These are phyloP conservation scores for Rhizopogon roseolus DNA, from an alignment of 768 basidiomycete genomes.

Conservation along the genomic window DNA sequence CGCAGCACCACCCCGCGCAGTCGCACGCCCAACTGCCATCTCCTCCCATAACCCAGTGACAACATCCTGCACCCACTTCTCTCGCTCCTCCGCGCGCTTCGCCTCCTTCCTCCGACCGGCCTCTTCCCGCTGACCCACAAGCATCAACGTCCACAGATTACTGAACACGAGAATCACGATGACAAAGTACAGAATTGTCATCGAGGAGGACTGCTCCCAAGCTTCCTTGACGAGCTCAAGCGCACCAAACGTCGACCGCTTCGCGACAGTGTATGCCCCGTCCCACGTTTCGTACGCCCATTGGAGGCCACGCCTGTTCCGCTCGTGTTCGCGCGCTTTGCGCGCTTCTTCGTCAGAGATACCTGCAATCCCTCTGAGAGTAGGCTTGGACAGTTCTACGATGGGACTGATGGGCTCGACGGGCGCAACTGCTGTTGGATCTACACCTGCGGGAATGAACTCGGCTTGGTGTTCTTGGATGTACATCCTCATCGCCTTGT, in stretches of 20 bases:
- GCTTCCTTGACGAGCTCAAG: conserved; percentile 75
- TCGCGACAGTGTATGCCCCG: conserved; percentile 68
- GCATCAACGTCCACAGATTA: conserved; percentile 67
- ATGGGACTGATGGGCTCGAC: conserved; percentile 32
- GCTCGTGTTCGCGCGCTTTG: conserved; percentile 62
- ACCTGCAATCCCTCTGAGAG: conserved; percentile 5
- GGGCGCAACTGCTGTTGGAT: conserved; percentile 48
- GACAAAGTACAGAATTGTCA: conserved; percentile 67
- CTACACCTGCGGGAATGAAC: conserved; percentile 82
- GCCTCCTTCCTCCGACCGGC: conserved; percentile 40
- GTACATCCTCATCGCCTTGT: conserved; percentile 80
- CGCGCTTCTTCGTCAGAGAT: conserved; percentile 12
- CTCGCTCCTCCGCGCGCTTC: conserved; percentile 59
- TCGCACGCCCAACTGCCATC: conserved; percentile 41
- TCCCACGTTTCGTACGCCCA: conserved; percentile 89
- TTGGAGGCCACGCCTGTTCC: conserved; percentile 69
- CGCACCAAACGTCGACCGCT: conserved; percentile 63
- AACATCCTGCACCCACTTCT: conserved; percentile 71
- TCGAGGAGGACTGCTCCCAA: conserved; percentile 73
- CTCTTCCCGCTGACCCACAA: conserved; percentile 45
- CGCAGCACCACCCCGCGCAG: conserved; percentile 16
- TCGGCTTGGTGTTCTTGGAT: conserved; percentile 87
- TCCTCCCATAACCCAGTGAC: conserved; percentile 73
- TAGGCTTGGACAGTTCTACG: conserved; percentile 8
- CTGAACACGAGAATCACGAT: conserved; percentile 70